Percentiles rank a stretch among this genome's conserved stretches.
Conservation (phyloP, 305 asterid species). For the Solanum aculeatissimum region DNA sequence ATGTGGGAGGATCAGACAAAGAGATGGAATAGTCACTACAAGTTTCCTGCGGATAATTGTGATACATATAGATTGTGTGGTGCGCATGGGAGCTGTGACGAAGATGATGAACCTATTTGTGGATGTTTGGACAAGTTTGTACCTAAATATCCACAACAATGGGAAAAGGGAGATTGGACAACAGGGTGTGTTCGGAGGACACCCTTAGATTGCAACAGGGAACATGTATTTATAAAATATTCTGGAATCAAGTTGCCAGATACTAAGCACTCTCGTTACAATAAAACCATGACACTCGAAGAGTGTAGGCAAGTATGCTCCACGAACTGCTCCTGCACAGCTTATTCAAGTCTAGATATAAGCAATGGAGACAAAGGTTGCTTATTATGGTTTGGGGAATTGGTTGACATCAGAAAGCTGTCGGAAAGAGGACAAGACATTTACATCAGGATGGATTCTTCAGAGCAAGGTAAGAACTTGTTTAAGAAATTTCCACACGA, state of each 20-base stretch:
- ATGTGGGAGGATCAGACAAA: not conserved
- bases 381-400: constrained; percentile 6
- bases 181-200: not conserved
- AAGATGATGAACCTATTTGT: not conserved
- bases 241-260: constrained; percentile 5
- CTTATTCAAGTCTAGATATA: not conserved
- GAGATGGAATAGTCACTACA: not conserved
- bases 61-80: constrained; percentile 3
- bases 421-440: not conserved
- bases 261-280: not conserved
- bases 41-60: not conserved
- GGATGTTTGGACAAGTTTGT: not conserved
- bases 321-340: constrained; percentile 1
- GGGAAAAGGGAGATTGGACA: not conserved
- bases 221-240: not conserved
- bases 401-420: constrained; percentile 8
- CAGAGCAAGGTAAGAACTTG: constrained; percentile 3
- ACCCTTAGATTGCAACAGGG: not conserved
- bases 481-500: not conserved
- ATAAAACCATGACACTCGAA: not conserved
- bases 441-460: not conserved
- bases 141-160: not conserved
- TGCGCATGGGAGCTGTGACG: not conserved
- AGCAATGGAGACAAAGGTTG: not conserved
- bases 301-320: not conserved